Conservation (phyloP, 1,139 yeast genomes). For the Meyerozyma smithsonii region DNA sequence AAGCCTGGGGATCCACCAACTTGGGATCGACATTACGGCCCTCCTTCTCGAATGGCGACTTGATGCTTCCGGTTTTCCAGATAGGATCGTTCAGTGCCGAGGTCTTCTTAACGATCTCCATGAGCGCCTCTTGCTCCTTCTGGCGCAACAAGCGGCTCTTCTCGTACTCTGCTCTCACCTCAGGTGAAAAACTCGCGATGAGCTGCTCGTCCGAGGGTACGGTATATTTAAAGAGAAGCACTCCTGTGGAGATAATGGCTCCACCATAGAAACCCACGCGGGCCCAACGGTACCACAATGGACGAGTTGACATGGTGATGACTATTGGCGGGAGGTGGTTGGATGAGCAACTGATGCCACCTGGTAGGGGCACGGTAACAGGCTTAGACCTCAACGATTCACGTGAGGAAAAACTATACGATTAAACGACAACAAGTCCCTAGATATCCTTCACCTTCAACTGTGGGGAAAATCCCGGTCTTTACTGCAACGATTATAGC, state of each 20-base stretch:
- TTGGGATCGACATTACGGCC: conserved; percentile 30
- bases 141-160: conserved; percentile 57
- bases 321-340: neutral
- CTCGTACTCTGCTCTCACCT: conserved; percentile 72
- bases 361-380: too few species aligned
- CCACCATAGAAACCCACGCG: conserved; percentile 54
- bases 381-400: neutral
- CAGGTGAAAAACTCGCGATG: conserved; percentile 74
- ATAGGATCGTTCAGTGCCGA: conserved; percentile 67
- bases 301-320: conserved; percentile 22
- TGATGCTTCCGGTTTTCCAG: conserved; percentile 72
- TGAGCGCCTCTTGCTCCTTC: conserved; percentile 61
- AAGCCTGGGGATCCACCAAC: conserved; percentile 45
- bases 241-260: conserved; percentile 63
- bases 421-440: neutral
- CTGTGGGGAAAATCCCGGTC: neutral
- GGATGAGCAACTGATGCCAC: neutral
- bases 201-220: conserved; percentile 83
- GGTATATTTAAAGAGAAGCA: conserved; percentile 59
- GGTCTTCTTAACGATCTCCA: conserved; percentile 60
- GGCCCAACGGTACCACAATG: conserved; percentile 56
- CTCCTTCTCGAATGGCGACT: conserved; percentile 56
- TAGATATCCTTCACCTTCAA: neutral
- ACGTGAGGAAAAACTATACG: neutral
- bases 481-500: neutral